Base-by-base conservation (phyloP, 139 green algal species). In the Mesostigma viride region DNA sequence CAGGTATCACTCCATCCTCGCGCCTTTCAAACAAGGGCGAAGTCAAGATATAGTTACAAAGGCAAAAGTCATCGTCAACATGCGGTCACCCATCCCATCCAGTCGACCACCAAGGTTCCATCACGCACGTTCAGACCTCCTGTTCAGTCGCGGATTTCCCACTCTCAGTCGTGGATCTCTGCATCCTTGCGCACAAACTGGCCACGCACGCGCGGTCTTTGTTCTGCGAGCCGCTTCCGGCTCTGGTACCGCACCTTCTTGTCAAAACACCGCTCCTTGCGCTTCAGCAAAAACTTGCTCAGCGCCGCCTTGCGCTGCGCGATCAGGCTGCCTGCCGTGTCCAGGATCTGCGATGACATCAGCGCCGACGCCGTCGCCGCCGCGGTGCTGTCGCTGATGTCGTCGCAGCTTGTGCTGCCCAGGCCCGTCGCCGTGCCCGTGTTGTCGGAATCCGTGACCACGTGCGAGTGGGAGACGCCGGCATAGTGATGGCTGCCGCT, bases 231-330 rank as follows among this genome's bases (percentile, higher is more conserved):
- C 40, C 40, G 17, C 17, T 53, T 53, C 17, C 40, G 14, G 40
- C 40, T 53, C 40, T 53, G 40, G 58, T 80, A 81, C 24, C 77
- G 33, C 27, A 85, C 72, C 70, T 83, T 81, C 67, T 85, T 85
- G 5, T 75, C 62, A 57, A 85, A 85, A 60, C 61, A 73, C 33
- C 72, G 63, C 67, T 78, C 61, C 64, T 81, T 81, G 14, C 77
- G 62, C 65, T 85, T 85, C 58, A 79, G 64, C 31, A 65, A 34
- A 35, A 75, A 77, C 71, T 77, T 77, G 44, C 61, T 69, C 14
- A 77, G 58, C 32, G 71, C 71, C 22, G 71, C 71, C 35, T 75
- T 66, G 6, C 71, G 46, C 17, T 24, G 26, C 20, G 70, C 70
- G 20, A 28, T 67, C 27, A 45, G 69, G 33, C 11, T 30, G 5